These are phyloP conservation scores for Talaromyces sp. DNA, from an alignment of 2,329 filamentous ascomycete species.

Conservation along the genomic window DNA sequence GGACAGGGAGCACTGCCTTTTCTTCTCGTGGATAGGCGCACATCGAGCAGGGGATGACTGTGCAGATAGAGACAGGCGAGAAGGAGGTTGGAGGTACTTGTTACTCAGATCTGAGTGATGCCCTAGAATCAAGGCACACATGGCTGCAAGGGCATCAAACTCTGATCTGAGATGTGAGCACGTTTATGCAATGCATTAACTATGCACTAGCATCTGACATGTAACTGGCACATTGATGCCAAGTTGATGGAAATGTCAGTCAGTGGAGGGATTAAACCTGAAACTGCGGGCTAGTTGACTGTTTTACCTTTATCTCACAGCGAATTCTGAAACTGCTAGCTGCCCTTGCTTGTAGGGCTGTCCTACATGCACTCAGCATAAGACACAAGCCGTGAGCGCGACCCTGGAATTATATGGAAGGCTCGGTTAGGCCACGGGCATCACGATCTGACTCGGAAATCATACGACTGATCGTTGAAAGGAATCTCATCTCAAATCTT, in stretches of 20 bases:
- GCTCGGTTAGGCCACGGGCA: no score
- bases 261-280: neutral
- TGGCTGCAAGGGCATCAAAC: conserved; percentile 4
- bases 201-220: neutral
- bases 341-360: conserved; percentile 6
- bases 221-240: neutral
- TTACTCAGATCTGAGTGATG: neutral
- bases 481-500: neutral
- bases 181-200: neutral
- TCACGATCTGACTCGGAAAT: neutral
- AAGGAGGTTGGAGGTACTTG: neutral
- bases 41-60: neutral
- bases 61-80: neutral
- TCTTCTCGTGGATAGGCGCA: neutral
- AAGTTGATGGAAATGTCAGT: neutral
- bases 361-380: neutral
- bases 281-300: neutral
- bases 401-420: no score
- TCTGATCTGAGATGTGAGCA: neutral
- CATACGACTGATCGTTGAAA: neutral
- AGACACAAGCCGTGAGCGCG: neutral
- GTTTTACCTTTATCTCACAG: neutral
- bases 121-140: neutral
- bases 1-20: neutral
- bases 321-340: neutral